Evolutionary conservation across 805 yeast genomes (phyloP).

Genomic region (Yarrowia sp.): DNA sequence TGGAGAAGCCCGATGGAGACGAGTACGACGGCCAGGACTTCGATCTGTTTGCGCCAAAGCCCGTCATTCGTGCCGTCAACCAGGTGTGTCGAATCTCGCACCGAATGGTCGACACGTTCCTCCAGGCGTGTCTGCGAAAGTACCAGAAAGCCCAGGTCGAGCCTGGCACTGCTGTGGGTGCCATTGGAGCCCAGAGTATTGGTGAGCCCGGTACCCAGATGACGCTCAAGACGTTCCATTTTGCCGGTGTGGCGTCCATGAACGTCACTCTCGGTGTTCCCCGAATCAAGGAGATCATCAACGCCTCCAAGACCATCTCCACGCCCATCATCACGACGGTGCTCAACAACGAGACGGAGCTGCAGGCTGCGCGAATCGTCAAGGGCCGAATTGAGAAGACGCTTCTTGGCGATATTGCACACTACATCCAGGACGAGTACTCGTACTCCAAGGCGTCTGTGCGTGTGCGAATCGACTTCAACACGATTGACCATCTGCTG

Average conservation of each 20-base stretch:
- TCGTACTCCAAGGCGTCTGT: slow-evolving; percentile 72
- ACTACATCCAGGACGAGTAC: slow-evolving; percentile 90
- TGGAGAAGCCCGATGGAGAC: slow-evolving; percentile 45
- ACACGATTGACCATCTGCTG: slow-evolving; percentile 84
- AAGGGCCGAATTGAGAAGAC: slow-evolving; percentile 97
- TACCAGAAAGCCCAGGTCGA: slow-evolving; percentile 90
- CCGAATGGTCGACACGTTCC: slow-evolving; percentile 58
- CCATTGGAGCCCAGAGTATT: slow-evolving; percentile 98
- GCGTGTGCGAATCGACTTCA: slow-evolving; percentile 75
- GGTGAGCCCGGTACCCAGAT: slow-evolving; percentile 99
- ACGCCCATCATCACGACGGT: slow-evolving; percentile 96
- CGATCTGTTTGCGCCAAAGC: slow-evolving; percentile 35
- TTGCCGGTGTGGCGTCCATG: slow-evolving; percentile 99
- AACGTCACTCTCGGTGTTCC: slow-evolving; percentile 99
- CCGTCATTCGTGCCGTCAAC: slow-evolving; percentile 37
- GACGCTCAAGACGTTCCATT: slow-evolving; percentile 96
- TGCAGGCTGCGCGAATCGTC: slow-evolving; percentile 97
- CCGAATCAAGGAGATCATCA: slow-evolving; percentile 97
- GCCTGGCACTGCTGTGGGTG: slow-evolving; percentile 99
- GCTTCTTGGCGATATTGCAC: slow-evolving; percentile 77
- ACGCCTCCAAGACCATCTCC: slow-evolving; percentile 90
- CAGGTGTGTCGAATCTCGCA: slow-evolving; percentile 57
- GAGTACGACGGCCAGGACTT: slow-evolving; percentile 41
- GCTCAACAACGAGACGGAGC: slow-evolving; percentile 88
- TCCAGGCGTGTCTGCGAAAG: slow-evolving; percentile 73